Conservation (phyloP, 345 rosid species). For the Eucalyptus melliodora region DNA sequence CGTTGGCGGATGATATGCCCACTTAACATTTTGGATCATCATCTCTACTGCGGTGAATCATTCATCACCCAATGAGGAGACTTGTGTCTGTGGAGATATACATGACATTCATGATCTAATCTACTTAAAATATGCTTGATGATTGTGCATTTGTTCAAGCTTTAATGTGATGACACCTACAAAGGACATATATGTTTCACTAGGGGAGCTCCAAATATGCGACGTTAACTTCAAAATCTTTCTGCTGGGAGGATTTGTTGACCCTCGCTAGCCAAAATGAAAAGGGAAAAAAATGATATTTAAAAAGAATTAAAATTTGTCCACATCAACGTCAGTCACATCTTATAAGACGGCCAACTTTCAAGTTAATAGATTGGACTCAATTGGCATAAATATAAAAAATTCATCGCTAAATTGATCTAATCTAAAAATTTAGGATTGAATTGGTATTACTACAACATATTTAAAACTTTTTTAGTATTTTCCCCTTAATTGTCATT, state of each 20-base stretch:
- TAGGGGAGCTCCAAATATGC: background rate
- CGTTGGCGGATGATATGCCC: background rate
- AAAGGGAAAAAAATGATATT: no score
- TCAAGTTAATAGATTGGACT: fast-evolving
- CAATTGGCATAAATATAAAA: no score
- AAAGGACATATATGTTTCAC: background rate
- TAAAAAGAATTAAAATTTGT: fast-evolving
- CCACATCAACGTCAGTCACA: fast-evolving
- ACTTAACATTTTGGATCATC: background rate
- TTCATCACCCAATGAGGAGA: background rate
- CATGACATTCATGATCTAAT: background rate
- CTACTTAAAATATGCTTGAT: background rate
- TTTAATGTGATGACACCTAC: no score
- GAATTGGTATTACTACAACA: fast-evolving
- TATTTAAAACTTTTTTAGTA: fast-evolving
- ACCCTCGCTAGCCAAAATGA: no score
- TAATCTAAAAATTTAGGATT: fast-evolving
- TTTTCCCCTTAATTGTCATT: no score
- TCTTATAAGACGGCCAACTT: fast-evolving
- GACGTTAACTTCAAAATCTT: background rate
- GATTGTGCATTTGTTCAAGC: background rate
- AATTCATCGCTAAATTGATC: fast-evolving
- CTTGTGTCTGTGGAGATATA: background rate
- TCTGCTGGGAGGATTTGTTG: fast-evolving
- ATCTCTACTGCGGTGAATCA: background rate